phyloP scores from a whole-genome alignment of 2,329 filamentous ascomycete genomes.

The Exophiala calicioides region DNA sequence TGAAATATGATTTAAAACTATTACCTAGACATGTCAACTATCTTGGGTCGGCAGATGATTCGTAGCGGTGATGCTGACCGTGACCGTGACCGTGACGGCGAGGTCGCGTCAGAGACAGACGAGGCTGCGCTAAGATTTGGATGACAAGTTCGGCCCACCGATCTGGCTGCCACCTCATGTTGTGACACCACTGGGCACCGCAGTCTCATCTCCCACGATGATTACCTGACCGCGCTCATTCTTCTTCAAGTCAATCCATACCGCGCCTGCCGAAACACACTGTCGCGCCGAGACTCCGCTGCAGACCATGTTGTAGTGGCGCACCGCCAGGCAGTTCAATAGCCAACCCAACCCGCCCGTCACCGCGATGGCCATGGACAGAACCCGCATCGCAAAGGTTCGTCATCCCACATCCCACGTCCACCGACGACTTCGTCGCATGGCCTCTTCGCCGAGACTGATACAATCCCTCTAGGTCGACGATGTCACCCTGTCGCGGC shows the following conservation, averaged over 20 bases:
- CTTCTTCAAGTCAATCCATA: not conserved
- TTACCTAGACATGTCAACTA: not conserved
- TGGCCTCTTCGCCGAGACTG: slow-evolving; percentile 6
- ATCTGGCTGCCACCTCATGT: no score
- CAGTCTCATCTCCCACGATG: no score
- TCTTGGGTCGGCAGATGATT: not conserved
- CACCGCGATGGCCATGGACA: slow-evolving; percentile 31
- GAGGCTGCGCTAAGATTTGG: slow-evolving; percentile 15
- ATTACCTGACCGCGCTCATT: not conserved
- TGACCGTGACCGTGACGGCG: not conserved
- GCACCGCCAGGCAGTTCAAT: not conserved
- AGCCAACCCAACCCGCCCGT: slow-evolving; percentile 4
- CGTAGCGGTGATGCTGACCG: not conserved
- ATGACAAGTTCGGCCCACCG: no score
- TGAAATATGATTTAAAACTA: no score
- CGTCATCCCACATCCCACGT: no score
- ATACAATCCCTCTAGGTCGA: slow-evolving; percentile 43
- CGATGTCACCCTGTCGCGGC: slow-evolving; percentile 60
- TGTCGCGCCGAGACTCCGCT: slow-evolving; percentile 10
- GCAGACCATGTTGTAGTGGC: not conserved
- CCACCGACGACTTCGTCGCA: not conserved
- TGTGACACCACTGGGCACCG: no score
- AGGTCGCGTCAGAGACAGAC: not conserved
- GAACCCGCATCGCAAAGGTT: slow-evolving; percentile 33
- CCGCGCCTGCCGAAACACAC: not conserved